Evolutionary conservation across 2,329 filamentous ascomycete species (phyloP).

Genomic region (Periconia sp.): DNA sequence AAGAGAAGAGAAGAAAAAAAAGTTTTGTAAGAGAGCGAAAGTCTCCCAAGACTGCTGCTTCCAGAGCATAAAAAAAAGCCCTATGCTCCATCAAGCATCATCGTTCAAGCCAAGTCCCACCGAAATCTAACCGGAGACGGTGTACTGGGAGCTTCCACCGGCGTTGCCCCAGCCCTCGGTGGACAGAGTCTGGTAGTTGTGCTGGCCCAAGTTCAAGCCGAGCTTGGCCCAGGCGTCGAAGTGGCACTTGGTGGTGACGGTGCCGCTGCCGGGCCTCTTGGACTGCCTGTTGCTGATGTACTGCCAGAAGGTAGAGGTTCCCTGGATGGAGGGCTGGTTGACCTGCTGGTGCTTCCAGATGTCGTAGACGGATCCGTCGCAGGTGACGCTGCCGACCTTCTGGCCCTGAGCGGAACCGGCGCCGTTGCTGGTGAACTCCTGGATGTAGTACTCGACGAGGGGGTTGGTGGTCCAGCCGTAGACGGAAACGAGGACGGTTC

Average conservation of each 20-base stretch:
- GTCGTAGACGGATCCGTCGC: constrained; percentile 33
- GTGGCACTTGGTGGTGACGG: constrained; percentile 33
- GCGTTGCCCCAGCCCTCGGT: constrained; percentile 35
- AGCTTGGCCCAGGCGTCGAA: constrained; percentile 32
- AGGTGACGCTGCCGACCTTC: constrained; percentile 28
- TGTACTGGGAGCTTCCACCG: constrained; percentile 31
- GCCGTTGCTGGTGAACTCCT: constrained; percentile 51
- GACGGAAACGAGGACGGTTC: constrained; percentile 40
- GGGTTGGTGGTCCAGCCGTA: constrained; percentile 60
- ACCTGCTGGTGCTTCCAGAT: constrained; percentile 34
- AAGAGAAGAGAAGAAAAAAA: no score
- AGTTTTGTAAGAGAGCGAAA: no score
- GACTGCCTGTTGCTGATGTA: constrained; percentile 45
- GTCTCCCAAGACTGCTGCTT: no score
- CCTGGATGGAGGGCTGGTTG: constrained; percentile 52
- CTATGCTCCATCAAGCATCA: not conserved
- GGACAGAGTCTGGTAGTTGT: constrained; percentile 32
- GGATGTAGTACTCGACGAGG: constrained; percentile 53
- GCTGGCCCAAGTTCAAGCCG: constrained; percentile 27
- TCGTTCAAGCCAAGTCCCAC: not conserved
- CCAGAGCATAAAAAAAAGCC: no score
- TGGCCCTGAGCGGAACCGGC: constrained; percentile 32
- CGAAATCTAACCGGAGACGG: constrained; percentile 13
- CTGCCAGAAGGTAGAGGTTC: constrained; percentile 54
- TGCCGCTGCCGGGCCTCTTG: constrained; percentile 31